Base-by-base conservation (phyloP, 345 rosid species). In the Eucalyptus curtisii region DNA sequence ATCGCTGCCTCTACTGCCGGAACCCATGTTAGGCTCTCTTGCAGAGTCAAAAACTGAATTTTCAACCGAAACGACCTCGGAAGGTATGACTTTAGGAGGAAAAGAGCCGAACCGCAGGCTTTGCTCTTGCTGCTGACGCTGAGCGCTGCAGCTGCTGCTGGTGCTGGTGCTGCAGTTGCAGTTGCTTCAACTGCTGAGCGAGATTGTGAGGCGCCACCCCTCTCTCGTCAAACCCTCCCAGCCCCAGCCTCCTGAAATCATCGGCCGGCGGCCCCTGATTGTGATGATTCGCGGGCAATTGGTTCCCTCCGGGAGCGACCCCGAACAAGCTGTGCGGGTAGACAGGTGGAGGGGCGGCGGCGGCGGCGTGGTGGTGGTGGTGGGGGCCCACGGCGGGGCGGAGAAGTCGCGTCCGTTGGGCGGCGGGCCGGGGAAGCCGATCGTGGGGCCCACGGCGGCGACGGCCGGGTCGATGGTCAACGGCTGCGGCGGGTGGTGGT, bases 381-480 rank as follows among this genome's bases (percentile, higher is more conserved):
- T 82, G 93, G 14, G 89, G 81, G 66, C 94, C 95, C 93, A 90
- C 44, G 91, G 92, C 90, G 92, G 88, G 87, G 91, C 86, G 88
- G 89, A 89, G 24, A 90, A 88, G 47, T 90, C 91, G 89, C 93
- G 95, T 37, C 90, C 90, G 89, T 92, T 93, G 86, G 94, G 89
- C 30, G 94, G 89, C 37, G 91, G 90, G 91, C 94, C 89, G 85
- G 92, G 85, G 76, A 92, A 89, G 5, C 91, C 88, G 7, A 96
- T 40, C 49, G 93, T 87, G 49, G 95, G 99, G 1, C 98, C 99
- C 79, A 96, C 93, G 20, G 96, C 96, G 1, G 99, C 97, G 68
- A 98, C 95, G 27, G 98, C 99, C 8, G 99, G 98, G 93, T 98
- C 99, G 42, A 92, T 88, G 88, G 90, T 59, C 61, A 91, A 88